phyloP scores from a whole-genome alignment of 2,329 filamentous ascomycete genomes.

The Colletotrichum magnum region DNA sequence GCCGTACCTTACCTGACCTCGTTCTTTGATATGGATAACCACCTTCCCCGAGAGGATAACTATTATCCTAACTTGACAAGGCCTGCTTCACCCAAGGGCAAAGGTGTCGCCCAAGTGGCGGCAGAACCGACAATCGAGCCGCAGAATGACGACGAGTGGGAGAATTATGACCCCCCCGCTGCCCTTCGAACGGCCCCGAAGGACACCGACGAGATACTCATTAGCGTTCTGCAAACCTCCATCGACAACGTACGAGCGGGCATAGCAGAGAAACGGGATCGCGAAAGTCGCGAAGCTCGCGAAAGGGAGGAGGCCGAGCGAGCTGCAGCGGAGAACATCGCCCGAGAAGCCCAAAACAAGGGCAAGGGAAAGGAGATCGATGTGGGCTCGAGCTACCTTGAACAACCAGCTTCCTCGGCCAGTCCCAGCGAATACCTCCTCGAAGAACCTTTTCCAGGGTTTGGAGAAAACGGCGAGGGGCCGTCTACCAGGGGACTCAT shows the following conservation, averaged over 20 bases:
- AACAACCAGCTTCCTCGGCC: slow-evolving; percentile 31
- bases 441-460: not conserved
- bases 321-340: slow-evolving; percentile 29
- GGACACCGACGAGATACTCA: slow-evolving; percentile 56
- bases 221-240: slow-evolving; percentile 58
- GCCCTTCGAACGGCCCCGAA: slow-evolving; percentile 56
- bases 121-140: slow-evolving; percentile 38
- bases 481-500: slow-evolving; percentile 14
- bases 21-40: no score
- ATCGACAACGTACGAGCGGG: slow-evolving; percentile 60
- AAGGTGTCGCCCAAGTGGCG: no score
- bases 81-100: no score
- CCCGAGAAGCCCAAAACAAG: slow-evolving; percentile 44
- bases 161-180: slow-evolving; percentile 61
- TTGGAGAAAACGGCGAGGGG: slow-evolving; percentile 22
- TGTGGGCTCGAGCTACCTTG: no score
- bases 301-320: slow-evolving; percentile 46
- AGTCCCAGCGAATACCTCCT: not conserved
- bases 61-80: slow-evolving; percentile 9
- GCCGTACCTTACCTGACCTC: not conserved
- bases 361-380: slow-evolving; percentile 49
- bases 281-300: slow-evolving; percentile 45
- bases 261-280: slow-evolving; percentile 51
- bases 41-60: slow-evolving; percentile 44
- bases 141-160: slow-evolving; percentile 57